These are phyloP conservation scores for Plantago major DNA, from an alignment of 257 asterid genomes.

Conservation along the genomic window DNA sequence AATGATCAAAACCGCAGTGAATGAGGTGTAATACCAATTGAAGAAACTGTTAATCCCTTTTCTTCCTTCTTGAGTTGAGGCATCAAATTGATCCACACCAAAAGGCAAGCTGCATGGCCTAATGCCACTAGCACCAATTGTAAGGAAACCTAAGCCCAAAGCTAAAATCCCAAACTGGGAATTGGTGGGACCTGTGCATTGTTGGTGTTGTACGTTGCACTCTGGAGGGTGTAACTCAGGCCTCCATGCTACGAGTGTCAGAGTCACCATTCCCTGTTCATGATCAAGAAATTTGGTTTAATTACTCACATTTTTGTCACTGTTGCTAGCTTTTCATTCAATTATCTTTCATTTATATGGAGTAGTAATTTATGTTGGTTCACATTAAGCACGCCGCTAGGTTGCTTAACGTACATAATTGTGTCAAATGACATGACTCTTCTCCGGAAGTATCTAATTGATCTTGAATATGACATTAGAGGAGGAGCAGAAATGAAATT, in stretches of 20 bases:
- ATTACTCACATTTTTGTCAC: background rate
- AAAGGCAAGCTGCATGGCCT: conserved; percentile 93
- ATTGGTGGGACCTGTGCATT: conserved; percentile 52
- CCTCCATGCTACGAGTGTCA: conserved; percentile 64
- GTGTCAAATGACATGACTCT: too few species aligned
- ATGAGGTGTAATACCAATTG: conserved; percentile 85
- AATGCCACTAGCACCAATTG: conserved; percentile 77
- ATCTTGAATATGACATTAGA: too few species aligned
- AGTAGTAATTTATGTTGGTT: too few species aligned
- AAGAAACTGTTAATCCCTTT: conserved; percentile 74
- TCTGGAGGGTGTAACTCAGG: conserved; percentile 65
- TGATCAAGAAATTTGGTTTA: conserved; percentile 8
- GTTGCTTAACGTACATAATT: too few species aligned
- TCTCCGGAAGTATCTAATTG: too few species aligned
- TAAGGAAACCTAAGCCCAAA: conserved; percentile 36
- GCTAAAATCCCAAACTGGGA: conserved; percentile 49
- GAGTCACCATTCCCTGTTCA: conserved; percentile 74
- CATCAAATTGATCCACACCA: conserved; percentile 88
- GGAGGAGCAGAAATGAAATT: too few species aligned
- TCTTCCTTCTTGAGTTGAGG: conserved; percentile 55
- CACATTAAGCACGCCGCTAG: too few species aligned
- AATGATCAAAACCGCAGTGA: conserved; percentile 54
- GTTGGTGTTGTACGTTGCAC: conserved; percentile 35
- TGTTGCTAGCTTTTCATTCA: background rate
- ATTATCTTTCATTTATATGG: background rate